Evolutionary conservation across 139 green algal genomes (phyloP).

Genomic region (Auxenochlorella protothecoides): DNA sequence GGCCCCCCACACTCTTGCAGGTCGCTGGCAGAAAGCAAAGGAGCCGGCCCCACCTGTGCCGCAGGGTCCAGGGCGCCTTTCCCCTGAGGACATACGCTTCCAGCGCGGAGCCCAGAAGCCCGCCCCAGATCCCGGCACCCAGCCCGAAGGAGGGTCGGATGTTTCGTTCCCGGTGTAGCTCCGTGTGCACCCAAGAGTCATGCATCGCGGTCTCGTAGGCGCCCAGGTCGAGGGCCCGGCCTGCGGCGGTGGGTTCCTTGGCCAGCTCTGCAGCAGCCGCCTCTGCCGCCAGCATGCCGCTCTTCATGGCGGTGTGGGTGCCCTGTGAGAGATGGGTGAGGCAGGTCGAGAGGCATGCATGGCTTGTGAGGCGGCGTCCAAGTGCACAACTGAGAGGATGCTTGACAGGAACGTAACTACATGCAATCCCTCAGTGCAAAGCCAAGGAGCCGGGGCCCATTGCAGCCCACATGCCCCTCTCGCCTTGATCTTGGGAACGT

Average conservation of each 20-base stretch:
- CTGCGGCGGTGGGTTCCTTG: not conserved
- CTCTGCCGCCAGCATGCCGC: conserved; percentile 78
- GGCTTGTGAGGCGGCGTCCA: too few species aligned
- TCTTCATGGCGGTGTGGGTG: conserved; percentile 89
- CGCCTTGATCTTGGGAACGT: conserved; percentile 88
- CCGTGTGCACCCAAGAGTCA: conserved; percentile 55
- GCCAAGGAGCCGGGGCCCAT: too few species aligned
- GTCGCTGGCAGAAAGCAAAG: too few species aligned
- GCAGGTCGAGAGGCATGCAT: not conserved
- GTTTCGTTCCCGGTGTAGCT: conserved; percentile 65
- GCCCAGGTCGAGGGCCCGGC: conserved; percentile 33
- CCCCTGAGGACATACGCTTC: conserved; percentile 62
- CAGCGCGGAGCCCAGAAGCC: conserved; percentile 63
- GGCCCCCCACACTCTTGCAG: too few species aligned
- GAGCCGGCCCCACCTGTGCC: conserved; percentile 30
- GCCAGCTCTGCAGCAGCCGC: conserved; percentile 45
- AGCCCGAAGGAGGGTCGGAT: conserved; percentile 56
- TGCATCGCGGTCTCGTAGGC: conserved; percentile 41
- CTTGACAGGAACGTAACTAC: too few species aligned
- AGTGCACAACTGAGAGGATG: too few species aligned
- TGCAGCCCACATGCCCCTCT: not conserved
- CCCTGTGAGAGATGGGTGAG: conserved; percentile 29
- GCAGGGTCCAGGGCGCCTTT: conserved; percentile 76
- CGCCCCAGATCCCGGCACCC: conserved; percentile 39
- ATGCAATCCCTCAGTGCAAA: too few species aligned